phyloP scores from a whole-genome alignment of 2,329 filamentous ascomycete species.

The Trichoderma afroharzianum region DNA sequence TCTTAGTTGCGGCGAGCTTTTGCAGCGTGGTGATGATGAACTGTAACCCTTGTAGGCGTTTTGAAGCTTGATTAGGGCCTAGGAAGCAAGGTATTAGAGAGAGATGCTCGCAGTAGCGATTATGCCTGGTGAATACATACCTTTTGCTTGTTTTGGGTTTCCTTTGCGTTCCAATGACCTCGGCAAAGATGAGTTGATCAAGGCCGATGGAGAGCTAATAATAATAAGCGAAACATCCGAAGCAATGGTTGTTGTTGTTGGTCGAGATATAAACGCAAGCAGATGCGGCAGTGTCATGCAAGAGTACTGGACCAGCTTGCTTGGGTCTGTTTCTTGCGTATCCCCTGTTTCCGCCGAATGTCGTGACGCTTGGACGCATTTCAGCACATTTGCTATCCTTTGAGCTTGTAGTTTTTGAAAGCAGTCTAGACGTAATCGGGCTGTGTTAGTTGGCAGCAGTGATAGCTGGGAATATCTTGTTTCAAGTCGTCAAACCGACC shows the following conservation, averaged over 20 bases:
- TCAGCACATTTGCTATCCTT: conserved; percentile 29
- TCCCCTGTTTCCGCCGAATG: conserved; percentile 11
- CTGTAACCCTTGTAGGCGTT: conserved; percentile 52
- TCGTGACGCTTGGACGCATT: conserved; percentile 19
- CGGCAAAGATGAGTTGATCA: conserved; percentile 75
- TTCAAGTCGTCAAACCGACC: conserved; percentile 51
- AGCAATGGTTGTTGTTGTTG: conserved; percentile 62
- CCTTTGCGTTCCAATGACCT: conserved; percentile 45
- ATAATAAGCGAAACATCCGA: conserved; percentile 64
- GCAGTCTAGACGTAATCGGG: conserved; percentile 37
- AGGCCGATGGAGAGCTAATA: conserved; percentile 71
- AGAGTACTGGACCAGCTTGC: conserved; percentile 46
- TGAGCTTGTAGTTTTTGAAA: conserved; percentile 39
- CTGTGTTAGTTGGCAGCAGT: not conserved
- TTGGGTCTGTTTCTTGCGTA: conserved; percentile 23
- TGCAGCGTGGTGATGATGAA: conserved; percentile 67
- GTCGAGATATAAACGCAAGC: conserved; percentile 68
- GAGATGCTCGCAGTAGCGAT: not conserved
- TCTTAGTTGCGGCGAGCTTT: conserved; percentile 69
- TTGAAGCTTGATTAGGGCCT: conserved; percentile 39
- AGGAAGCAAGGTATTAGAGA: conserved; percentile 5
- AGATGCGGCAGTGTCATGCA: conserved; percentile 65
- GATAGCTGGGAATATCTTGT: not conserved
- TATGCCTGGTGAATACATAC: conserved; percentile 23
- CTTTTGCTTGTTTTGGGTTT: conserved; percentile 38